Base-by-base conservation (phyloP, 1,284 basidiomycete species). In the Laetiporus sulphureus region DNA sequence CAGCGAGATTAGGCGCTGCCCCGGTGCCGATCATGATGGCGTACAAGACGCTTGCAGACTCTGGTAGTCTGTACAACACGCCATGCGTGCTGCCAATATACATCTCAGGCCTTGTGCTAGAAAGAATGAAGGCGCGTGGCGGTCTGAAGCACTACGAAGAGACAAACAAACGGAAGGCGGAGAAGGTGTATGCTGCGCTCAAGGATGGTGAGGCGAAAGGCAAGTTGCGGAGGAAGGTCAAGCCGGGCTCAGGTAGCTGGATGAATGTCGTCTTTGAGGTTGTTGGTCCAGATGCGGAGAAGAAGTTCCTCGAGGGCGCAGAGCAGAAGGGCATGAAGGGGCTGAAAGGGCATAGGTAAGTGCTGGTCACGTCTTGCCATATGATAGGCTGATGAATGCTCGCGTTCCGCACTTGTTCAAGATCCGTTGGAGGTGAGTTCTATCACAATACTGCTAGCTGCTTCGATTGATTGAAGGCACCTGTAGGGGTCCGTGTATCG, bases 21-120 rank as follows among this genome's bases (percentile, higher is more conserved):
- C 84, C 84, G 13, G 83, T 94, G 11, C 93, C 92, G 0, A 62
- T 81, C 25, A 84, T 81, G 51, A 71, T 95, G 56, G 77, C 89
- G 37, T 99, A 93, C 79, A 93, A 91, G 66, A 83, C 77, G 29
- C 73, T 90, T 45, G 81, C 83, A 34, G 86, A 93, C 56, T 75
- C 79, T 45, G 76, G 73, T 48, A 93, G 86, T 54, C 67, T 99
- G 64, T 91, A 94, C 67, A 98, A 99, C 69, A 99, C 96, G 1
- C 96, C 96, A 2, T 83, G 92, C 1, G 90, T 92, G 54, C 82
- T 99, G 60, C 67, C 92, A 43, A 87, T 99, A 57, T 99, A 99
- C 65, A 83, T 97, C 46, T 77, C 88, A 3, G 89, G 88, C 2
- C 72, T 99, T 35, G 93, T 98, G 15, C 75, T 99, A 48, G 67